Conservation (phyloP, 2,329 filamentous ascomycete species). For the Leptographium galeiforme region DNA sequence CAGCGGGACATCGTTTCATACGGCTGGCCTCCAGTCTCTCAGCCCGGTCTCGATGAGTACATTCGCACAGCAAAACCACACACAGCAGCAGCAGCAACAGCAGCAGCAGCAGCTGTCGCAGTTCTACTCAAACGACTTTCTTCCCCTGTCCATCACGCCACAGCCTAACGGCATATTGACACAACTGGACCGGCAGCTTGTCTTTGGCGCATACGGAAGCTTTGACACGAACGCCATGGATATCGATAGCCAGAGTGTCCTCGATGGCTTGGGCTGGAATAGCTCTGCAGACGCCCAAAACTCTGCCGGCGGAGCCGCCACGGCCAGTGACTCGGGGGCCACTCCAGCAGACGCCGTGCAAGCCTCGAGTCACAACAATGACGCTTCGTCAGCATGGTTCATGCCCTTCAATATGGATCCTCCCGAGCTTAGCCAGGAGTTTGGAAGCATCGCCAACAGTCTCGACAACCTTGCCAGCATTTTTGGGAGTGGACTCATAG, state of each 20-base stretch:
- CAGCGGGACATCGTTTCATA: slow-evolving; percentile 28
- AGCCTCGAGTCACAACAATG: slow-evolving; percentile 21
- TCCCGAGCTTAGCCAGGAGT: slow-evolving; percentile 42
- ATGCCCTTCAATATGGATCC: slow-evolving; percentile 87
- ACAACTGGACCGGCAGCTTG: slow-evolving; percentile 62
- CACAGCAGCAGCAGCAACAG: slow-evolving; percentile 1
- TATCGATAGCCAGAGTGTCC: slow-evolving; percentile 25
- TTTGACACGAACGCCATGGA: slow-evolving; percentile 31
- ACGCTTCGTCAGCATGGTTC: slow-evolving; percentile 65
- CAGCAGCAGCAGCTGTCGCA: slow-evolving; percentile 12
- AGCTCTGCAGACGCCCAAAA: slow-evolving; percentile 10
- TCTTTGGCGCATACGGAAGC: slow-evolving; percentile 57
- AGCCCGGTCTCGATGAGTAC: slow-evolving; percentile 31
- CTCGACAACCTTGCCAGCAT: slow-evolving; percentile 36
- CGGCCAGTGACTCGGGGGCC: background rate
- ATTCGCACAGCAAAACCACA: slow-evolving; percentile 19
- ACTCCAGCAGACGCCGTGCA: slow-evolving; percentile 12
- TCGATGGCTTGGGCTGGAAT: slow-evolving; percentile 30
- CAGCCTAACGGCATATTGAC: slow-evolving; percentile 40
- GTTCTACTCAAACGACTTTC: slow-evolving; percentile 38
- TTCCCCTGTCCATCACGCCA: slow-evolving; percentile 37
- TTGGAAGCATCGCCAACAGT: slow-evolving; percentile 23
- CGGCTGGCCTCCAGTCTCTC: slow-evolving; percentile 32
- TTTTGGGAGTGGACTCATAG: slow-evolving; percentile 28
- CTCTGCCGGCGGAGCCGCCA: background rate